phyloP scores from a whole-genome alignment of 2,329 filamentous ascomycete species.

The Cadophora malorum region DNA sequence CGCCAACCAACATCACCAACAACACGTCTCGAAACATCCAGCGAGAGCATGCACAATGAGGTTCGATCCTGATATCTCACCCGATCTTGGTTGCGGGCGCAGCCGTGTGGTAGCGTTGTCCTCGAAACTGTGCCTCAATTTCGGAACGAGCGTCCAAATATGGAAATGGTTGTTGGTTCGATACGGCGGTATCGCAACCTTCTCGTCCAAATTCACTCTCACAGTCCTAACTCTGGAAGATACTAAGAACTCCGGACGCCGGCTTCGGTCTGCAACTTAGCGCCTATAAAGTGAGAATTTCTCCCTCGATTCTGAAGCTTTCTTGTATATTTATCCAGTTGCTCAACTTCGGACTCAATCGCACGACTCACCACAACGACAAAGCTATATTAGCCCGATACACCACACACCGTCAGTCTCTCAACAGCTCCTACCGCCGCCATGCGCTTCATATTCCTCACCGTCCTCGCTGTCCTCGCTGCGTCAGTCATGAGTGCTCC shows the following conservation, averaged over 20 bases:
- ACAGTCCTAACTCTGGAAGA: too few relatives aligned
- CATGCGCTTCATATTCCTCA: slow-evolving; percentile 10
- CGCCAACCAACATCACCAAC: slow-evolving; percentile 12
- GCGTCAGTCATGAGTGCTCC: neutral
- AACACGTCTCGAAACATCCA: neutral
- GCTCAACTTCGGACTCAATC: too few relatives aligned
- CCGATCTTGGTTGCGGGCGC: neutral
- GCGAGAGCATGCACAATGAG: too few relatives aligned
- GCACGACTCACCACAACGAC: too few relatives aligned
- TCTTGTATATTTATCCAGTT: too few relatives aligned
- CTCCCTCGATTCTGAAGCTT: too few relatives aligned
- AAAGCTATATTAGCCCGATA: neutral
- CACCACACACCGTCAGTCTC: neutral
- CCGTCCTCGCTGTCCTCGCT: slow-evolving; percentile 3
- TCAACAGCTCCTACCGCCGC: neutral
- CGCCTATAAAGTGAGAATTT: too few relatives aligned
- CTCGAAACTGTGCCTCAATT: neutral
- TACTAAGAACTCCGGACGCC: too few relatives aligned
- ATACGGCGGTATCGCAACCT: neutral
- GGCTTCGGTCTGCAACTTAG: too few relatives aligned
- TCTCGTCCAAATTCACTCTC: neutral
- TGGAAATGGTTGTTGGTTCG: neutral
- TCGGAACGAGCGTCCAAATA: neutral
- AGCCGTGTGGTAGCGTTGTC: neutral
- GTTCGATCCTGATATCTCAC: neutral